A percentile compares a stretch with the other conserved stretches of the same genome.
phyloP scores from a whole-genome alignment of 139 green algal species.

The Chlorella sp. region DNA sequence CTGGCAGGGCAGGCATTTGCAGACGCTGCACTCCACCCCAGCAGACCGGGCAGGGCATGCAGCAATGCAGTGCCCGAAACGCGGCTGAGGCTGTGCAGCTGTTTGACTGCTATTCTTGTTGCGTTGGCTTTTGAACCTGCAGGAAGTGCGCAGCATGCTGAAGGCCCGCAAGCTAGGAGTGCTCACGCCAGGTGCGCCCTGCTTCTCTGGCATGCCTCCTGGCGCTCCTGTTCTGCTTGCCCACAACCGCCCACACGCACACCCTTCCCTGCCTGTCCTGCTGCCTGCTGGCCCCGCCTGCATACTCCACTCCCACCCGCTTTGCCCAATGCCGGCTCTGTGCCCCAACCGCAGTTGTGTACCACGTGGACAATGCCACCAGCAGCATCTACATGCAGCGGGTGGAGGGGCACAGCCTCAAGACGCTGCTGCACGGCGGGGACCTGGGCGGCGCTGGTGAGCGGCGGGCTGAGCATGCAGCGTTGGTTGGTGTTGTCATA shows the following conservation, averaged over 20 bases:
- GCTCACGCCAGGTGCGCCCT: constrained; percentile 44
- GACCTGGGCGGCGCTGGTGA: constrained; percentile 27
- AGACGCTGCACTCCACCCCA: not conserved
- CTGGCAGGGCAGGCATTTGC: not conserved
- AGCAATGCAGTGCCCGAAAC: too few relatives aligned
- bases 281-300: too few relatives aligned
- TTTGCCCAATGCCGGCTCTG: not conserved
- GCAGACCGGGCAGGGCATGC: not conserved
- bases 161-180: constrained; percentile 78
- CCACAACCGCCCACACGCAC: not conserved
- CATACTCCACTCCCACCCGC: not conserved
- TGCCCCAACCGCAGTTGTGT: constrained; percentile 46
- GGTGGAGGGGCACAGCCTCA: constrained; percentile 69
- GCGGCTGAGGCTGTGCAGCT: too few relatives aligned
- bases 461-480: too few relatives aligned
- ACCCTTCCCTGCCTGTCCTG: not conserved
- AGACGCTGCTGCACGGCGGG: constrained; percentile 51
- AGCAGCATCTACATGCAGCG: constrained; percentile 74
- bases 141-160: constrained; percentile 75
- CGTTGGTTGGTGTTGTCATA: too few relatives aligned
- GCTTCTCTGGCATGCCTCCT: not conserved
- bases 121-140: not conserved
- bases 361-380: constrained; percentile 64
- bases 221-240: not conserved
- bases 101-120: not conserved